Conservation (phyloP, 2,329 filamentous ascomycete genomes). For the Aspergillus clavatus region DNA sequence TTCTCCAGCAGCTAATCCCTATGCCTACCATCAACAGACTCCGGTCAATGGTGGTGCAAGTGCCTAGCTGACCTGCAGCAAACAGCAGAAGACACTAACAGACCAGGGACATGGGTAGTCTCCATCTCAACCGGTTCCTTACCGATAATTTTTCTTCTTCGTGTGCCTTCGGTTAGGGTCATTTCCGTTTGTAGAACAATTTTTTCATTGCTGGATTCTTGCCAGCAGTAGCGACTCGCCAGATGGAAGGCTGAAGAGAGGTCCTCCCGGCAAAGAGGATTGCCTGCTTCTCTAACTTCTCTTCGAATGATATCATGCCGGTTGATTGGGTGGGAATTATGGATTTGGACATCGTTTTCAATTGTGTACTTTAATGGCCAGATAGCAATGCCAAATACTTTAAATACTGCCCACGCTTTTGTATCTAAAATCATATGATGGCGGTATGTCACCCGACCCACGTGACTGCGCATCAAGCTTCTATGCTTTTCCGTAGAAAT, state of each 20-base stretch:
- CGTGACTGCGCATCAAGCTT: slow-evolving; percentile 22
- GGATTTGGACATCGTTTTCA: slow-evolving; percentile 22
- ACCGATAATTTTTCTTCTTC: slow-evolving; percentile 9
- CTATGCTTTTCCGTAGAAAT: slow-evolving; percentile 24
- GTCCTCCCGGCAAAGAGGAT: not conserved
- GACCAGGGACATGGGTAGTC: not conserved
- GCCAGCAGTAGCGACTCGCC: slow-evolving; percentile 23
- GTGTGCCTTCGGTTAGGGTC: slow-evolving; percentile 8
- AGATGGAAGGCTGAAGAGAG: slow-evolving; percentile 8
- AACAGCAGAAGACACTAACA: not conserved
- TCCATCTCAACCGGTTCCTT: not conserved
- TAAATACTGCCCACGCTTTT: not conserved
- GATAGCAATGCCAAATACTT: slow-evolving; percentile 13
- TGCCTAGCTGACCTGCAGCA: slow-evolving; percentile 8
- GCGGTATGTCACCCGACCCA: too few species aligned
- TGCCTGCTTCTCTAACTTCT: slow-evolving; percentile 7
- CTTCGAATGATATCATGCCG: slow-evolving; percentile 19
- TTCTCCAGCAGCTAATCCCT: slow-evolving; percentile 20
- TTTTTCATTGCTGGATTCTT: slow-evolving; percentile 6
- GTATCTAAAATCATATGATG: too few species aligned
- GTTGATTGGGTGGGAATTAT: slow-evolving; percentile 19
- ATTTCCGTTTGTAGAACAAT: slow-evolving; percentile 19
- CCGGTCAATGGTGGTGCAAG: slow-evolving; percentile 24
- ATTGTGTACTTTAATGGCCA: slow-evolving; percentile 28
- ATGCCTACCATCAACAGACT: slow-evolving; percentile 29